Conservation (phyloP, 352 stramenopile species). For the Phytophthora fragariae region DNA sequence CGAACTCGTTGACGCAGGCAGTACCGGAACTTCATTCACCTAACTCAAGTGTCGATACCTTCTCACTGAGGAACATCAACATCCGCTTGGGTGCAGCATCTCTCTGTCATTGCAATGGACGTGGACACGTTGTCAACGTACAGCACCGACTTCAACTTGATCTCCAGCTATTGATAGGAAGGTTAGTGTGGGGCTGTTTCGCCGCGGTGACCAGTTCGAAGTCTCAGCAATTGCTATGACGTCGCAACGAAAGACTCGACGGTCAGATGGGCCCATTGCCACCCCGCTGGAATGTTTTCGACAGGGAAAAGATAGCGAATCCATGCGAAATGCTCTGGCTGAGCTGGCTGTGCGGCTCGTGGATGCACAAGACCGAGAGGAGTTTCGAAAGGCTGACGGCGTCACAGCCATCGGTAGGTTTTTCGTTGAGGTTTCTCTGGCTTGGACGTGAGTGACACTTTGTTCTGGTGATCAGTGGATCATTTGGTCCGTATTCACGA, state of each 20-base stretch:
- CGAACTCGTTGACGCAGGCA: not conserved
- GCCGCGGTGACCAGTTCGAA: not conserved
- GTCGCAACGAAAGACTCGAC: conserved; percentile 30
- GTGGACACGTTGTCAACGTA: conserved; percentile 3
- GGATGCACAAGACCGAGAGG: conserved; percentile 55
- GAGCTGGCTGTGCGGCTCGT: conserved; percentile 68
- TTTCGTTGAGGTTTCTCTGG: not conserved
- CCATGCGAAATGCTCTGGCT: conserved; percentile 53
- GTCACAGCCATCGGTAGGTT: conserved; percentile 55
- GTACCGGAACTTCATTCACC: conserved; percentile 5
- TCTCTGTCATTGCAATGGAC: conserved; percentile 2
- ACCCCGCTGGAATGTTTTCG: conserved; percentile 60
- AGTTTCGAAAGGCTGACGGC: conserved; percentile 66
- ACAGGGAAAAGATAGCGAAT: conserved; percentile 27
- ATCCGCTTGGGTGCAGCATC: conserved; percentile 16
- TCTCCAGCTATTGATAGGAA: conserved; percentile 21
- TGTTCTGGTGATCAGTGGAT: conserved; percentile 45
- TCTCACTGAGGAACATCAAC: conserved; percentile 5
- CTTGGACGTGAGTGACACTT: not conserved
- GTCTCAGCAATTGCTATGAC: conserved; percentile 7
- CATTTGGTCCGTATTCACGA: conserved; percentile 61
- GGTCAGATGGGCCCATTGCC: conserved; percentile 41
- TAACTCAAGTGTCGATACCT: not conserved
- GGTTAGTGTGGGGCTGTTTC: conserved; percentile 2
- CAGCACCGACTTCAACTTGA: conserved; percentile 17